Evolutionary conservation across 306 rosid genomes (phyloP), one percentile per base, ranked within the genome.

Genomic region (Fagus sylvatica): DNA sequence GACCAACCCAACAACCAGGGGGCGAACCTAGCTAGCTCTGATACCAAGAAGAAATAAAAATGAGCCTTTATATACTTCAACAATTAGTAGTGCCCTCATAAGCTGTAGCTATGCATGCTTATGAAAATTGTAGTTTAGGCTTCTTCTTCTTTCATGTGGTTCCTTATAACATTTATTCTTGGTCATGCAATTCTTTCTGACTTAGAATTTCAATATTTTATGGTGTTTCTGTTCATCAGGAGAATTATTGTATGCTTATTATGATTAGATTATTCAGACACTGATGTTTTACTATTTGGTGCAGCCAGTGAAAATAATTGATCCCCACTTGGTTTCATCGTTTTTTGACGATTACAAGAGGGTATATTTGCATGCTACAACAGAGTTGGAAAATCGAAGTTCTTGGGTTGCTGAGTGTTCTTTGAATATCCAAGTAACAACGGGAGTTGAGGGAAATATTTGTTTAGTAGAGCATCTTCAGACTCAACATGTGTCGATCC

Each of bases 301-400:
- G 94, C 97, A 92, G 98, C 98, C 98, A 15, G 94, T 94, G 69
- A 94, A 90, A 82, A 73, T 94, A 78, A 80, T 92, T 78, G 97
- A 94, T 82, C 98, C 97, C 57, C 98, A 94, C 93, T 87, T 94
- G 88, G 97, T 90, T 78, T 88, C 98, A 11, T 76, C 98, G 3
- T 90, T 94, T 83, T 92, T 74, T 72, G 98, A 94, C 76, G 72
- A 90, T 69, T 92, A 90, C 78, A 80, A 88, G 85, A 89, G 91
- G 81, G 92, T 88, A 16, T 94, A 90, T 85, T 86, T 94, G 76
- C 96, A 92, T 84, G 72, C 89, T 48, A 85, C 97, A 9, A 72
- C 83, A 60, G 98, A 94, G 85, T 79, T 94, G 86, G 90, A 90
- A 88, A 94, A 94, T 84, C 85, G 74, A 87, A 90, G 97, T 80